A percentile compares a stretch with the other conserved stretches of the same genome.
Evolutionary conservation across 2,329 filamentous ascomycete species (phyloP).

Genomic region (Aphanoascus verrucosus): DNA sequence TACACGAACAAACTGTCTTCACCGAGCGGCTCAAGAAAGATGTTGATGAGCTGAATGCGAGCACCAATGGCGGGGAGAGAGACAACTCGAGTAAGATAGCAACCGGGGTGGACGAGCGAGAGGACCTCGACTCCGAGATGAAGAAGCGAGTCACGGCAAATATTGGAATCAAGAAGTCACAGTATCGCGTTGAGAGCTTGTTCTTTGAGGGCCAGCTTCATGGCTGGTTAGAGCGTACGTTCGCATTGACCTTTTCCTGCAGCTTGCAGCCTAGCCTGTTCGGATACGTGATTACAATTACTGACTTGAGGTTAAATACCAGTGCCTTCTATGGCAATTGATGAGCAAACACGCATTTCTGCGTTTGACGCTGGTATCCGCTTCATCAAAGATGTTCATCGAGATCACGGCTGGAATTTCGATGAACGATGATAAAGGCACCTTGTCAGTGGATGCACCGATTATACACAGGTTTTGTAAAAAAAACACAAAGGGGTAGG

Average conservation of each 20-base stretch:
- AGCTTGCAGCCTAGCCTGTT: too few relatives aligned
- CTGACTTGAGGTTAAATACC: not conserved
- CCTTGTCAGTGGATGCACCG: too few relatives aligned
- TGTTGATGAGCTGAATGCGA: constrained; percentile 13
- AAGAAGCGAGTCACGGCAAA: not conserved
- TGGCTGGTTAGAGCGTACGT: constrained; percentile 24
- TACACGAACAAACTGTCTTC: constrained; percentile 34
- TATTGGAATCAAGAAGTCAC: not conserved
- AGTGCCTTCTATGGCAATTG: constrained; percentile 17
- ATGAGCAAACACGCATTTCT: constrained; percentile 12
- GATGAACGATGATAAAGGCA: not conserved
- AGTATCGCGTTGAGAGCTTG: constrained; percentile 18
- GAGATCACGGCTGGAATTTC: constrained; percentile 1
- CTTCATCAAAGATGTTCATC: constrained; percentile 14
- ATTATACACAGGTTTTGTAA: too few relatives aligned
- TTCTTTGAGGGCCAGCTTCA: constrained; percentile 24
- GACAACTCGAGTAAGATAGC: not conserved
- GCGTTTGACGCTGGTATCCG: constrained; percentile 11
- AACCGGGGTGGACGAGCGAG: constrained; percentile 13
- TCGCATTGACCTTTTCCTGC: not conserved
- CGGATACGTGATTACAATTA: not conserved
- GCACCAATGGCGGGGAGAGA: not conserved
- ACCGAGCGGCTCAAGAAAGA: constrained; percentile 27
- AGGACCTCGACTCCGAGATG: not conserved
- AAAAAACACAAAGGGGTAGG: too few relatives aligned